Base-by-base conservation (phyloP, 129 eudicot species). In the Chrysanthemum makinoi region DNA sequence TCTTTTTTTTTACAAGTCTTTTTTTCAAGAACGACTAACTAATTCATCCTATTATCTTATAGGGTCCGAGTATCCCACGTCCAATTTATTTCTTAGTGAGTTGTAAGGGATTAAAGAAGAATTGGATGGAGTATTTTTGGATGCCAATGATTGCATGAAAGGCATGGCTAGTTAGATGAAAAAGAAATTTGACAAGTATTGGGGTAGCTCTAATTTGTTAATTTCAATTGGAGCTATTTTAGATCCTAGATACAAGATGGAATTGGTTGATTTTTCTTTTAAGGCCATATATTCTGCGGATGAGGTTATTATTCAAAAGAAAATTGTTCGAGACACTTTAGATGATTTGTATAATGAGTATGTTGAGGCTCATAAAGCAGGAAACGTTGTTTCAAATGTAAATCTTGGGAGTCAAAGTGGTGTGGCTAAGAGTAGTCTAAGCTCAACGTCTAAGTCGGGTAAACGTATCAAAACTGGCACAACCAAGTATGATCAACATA, bases 71-170 rank as follows among this genome's bases (percentile, higher is more conserved):
- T 26, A 61, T 28, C 66, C 18, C 26, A 61, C 46, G 3, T 61
- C 66, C 10, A 62, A 62, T 10, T 28, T 61, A 61, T 61, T 62
- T 62, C 19, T 62, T 62, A 13, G 66, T 62, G 66, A 62, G 33
- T 22, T 59, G 14, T 62, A 62, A 12, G 66, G 66, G 33, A 62
- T 62, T 12, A 62, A 62, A 26, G 47, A 62, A 63, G 68, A 20
- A 7, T 63, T 63, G 8, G 68, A 63, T 62, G 24, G 14, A 33
- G 26, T 63, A 11, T 4, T 35, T 35, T 63, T 63, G 26, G 50
- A 35, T 63, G 51, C 5, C 2, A 63, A 6, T 35, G 68, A 35
- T 6, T 68, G 15, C 12, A 50, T 26, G 58, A 12, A 50, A 51
- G 61, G 2, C 7, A 19, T 57, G 63, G 14, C 33, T 57, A 12